Conservation (phyloP, 2,329 filamentous ascomycete genomes). For the Trichoderma sp. region DNA sequence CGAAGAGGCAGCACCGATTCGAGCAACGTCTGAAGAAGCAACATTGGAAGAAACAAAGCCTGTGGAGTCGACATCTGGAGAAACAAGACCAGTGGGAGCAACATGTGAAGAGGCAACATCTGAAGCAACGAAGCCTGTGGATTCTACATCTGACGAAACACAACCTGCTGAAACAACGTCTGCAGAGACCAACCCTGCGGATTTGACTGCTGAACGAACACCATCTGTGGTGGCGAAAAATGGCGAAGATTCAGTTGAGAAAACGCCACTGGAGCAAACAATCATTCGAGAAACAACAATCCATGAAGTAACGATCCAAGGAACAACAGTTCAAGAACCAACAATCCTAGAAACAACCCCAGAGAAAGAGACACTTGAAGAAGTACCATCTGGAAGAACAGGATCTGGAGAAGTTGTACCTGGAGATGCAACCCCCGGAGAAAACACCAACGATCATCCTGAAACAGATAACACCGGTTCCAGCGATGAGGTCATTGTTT, state of each 20-base stretch:
- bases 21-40: neutral
- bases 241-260: neutral
- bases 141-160: constrained; percentile 30
- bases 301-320: no score
- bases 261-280: neutral
- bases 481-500: constrained; percentile 69
- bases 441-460: constrained; percentile 6
- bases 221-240: no score
- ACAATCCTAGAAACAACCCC: neutral
- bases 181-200: neutral
- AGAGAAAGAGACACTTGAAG: constrained; percentile 23
- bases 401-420: neutral
- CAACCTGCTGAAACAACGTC: neutral
- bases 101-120: neutral
- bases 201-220: neutral
- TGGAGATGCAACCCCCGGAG: constrained; percentile 12
- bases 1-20: no score
- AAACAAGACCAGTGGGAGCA: neutral
- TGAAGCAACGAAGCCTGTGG: neutral
- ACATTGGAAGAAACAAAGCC: neutral
- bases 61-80: neutral
- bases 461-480: constrained; percentile 45
- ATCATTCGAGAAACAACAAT: neutral
- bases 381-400: constrained; percentile 25
- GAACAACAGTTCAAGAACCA: no score